Evolutionary conservation across 768 basidiomycete genomes (phyloP).

Genomic region (Paxillus involutus): DNA sequence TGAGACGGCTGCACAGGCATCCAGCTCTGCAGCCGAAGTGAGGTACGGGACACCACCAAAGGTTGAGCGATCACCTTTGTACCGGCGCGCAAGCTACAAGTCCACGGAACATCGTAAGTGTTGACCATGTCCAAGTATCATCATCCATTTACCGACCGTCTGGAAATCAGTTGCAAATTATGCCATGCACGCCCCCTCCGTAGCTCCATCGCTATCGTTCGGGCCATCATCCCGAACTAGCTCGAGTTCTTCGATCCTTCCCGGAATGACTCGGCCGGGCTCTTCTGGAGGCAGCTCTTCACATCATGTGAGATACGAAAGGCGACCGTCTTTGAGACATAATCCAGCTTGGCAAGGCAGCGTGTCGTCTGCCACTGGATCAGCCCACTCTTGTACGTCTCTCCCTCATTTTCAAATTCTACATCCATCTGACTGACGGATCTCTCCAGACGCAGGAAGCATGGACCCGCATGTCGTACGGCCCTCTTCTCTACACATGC

Average conservation of each 20-base stretch:
- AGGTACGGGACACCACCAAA: constrained; percentile 30
- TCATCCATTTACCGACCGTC: constrained; percentile 2
- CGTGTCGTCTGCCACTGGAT: constrained; percentile 37
- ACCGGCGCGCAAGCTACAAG: constrained; percentile 44
- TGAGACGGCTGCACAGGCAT: constrained; percentile 26
- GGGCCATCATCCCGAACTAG: constrained; percentile 49
- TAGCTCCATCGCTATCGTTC: constrained; percentile 33
- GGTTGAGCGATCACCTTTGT: constrained; percentile 36
- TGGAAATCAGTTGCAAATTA: constrained; percentile 24
- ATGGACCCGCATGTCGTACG: constrained; percentile 22
- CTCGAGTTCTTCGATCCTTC: constrained; percentile 49
- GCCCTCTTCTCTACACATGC: constrained; percentile 51
- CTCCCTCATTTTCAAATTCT: constrained; percentile 5
- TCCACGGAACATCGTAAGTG: constrained; percentile 46
- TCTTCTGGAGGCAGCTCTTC: constrained; percentile 41
- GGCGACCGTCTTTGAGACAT: constrained; percentile 47
- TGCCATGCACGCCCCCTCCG: constrained; percentile 29
- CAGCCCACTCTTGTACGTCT: constrained; percentile 42
- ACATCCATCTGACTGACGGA: constrained; percentile 4
- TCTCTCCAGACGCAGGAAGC: constrained; percentile 18
- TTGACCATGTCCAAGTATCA: constrained; percentile 5
- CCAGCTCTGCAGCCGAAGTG: constrained; percentile 30
- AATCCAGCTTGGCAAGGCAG: constrained; percentile 48
- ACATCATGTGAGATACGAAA: constrained; percentile 38
- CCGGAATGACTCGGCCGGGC: constrained; percentile 37